Evolutionary conservation across 495 filamentous ascomycete species (phyloP).

Genomic region (Physcia stellaris): DNA sequence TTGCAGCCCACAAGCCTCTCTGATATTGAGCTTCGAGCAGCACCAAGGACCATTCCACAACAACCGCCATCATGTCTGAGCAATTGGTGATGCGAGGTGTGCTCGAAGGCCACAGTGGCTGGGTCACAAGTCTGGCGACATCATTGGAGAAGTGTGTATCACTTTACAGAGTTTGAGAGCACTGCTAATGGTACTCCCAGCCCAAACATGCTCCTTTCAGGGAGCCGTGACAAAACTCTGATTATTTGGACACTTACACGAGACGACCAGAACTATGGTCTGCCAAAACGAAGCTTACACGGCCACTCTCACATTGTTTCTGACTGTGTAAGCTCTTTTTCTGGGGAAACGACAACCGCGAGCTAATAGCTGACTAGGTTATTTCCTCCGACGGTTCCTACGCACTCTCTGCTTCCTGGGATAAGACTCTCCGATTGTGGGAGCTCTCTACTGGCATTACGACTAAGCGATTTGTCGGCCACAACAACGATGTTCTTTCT

Average conservation of each 20-base stretch:
- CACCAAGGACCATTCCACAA: no score
- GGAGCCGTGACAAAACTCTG: constrained; percentile 91
- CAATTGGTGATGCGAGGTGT: constrained; percentile 93
- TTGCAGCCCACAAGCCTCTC: no score
- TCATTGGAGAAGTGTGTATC: constrained; percentile 88
- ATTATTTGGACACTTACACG: constrained; percentile 99
- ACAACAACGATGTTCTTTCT: constrained; percentile 98
- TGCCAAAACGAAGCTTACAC: constrained; percentile 95
- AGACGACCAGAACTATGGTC: constrained; percentile 92
- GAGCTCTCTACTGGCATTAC: constrained; percentile 93
- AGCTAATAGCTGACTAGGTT: constrained; percentile 49
- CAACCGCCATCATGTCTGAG: constrained; percentile 81
- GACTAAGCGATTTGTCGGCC: constrained; percentile 95
- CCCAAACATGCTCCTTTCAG: constrained; percentile 99
- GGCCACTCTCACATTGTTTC: constrained; percentile 99
- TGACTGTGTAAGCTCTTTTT: constrained; percentile 74
- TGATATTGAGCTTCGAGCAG: no score
- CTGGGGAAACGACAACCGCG: constrained; percentile 2
- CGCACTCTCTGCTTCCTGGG: constrained; percentile 96
- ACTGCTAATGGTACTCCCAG: constrained; percentile 32
- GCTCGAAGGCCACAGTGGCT: constrained; percentile 88
- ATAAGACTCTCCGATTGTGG: constrained; percentile 99
- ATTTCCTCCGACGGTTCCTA: constrained; percentile 99
- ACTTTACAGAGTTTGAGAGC: constrained; percentile 12
- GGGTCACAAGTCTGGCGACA: constrained; percentile 72